phyloP scores from a whole-genome alignment of 163 green algal genomes.

The Prototheca stagnorum region DNA sequence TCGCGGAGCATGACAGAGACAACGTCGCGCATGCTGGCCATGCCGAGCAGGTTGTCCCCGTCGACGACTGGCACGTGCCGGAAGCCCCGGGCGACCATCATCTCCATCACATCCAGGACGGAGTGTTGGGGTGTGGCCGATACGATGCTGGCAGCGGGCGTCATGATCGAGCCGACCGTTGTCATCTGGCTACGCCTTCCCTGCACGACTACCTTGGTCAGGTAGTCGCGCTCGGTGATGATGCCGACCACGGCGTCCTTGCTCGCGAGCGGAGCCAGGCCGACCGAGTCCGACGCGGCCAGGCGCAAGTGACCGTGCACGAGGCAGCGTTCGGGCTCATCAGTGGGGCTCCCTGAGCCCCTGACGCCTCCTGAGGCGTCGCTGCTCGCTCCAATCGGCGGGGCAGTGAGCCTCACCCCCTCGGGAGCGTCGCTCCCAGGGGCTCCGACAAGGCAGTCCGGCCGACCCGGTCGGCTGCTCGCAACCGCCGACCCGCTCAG shows the following conservation, averaged over 20 bases:
- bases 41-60: conserved; percentile 27
- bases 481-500: too few relatives aligned
- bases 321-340: too few relatives aligned
- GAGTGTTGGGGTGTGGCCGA: conserved; percentile 25
- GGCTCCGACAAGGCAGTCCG: too few relatives aligned
- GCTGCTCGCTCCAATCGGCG: too few relatives aligned
- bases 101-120: conserved; percentile 39
- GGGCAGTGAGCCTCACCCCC: too few relatives aligned
- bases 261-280: too few relatives aligned
- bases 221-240: conserved; percentile 48
- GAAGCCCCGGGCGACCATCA: conserved; percentile 49
- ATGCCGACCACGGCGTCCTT: conserved; percentile 44
- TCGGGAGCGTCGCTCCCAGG: too few relatives aligned
- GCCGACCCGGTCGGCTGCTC: too few relatives aligned
- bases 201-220: conserved; percentile 46
- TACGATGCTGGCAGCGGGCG: conserved; percentile 23
- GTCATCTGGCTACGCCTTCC: conserved; percentile 22
- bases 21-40: conserved; percentile 47
- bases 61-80: conserved; percentile 45
- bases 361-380: too few relatives aligned
- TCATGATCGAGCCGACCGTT: conserved; percentile 44
- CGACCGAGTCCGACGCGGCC: too few relatives aligned
- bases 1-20: conserved; percentile 40
- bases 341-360: too few relatives aligned
- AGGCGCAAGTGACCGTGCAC: too few relatives aligned